Evolutionary conservation across 1,284 basidiomycete genomes (phyloP).

Genomic region (Sanghuangporus baumii): DNA sequence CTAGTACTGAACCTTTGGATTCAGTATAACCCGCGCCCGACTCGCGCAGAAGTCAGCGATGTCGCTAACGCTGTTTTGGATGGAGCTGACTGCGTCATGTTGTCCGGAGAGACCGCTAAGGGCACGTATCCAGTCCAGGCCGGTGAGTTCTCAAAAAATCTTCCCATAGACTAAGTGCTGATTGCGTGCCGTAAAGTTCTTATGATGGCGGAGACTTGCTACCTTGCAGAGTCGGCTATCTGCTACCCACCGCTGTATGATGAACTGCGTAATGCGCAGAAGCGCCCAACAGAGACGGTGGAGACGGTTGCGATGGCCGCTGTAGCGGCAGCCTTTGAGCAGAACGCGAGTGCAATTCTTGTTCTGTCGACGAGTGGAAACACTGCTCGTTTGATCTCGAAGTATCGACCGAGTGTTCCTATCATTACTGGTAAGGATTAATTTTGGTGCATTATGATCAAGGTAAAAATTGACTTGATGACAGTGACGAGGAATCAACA

Average conservation of each 20-base stretch:
- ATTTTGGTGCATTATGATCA: not conserved
- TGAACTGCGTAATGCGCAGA: conserved; percentile 74
- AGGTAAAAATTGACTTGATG: not conserved
- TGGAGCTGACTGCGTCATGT: conserved; percentile 97
- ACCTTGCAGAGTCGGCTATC: conserved; percentile 90
- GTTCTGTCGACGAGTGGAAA: conserved; percentile 96
- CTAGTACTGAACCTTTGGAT: conserved; percentile 6
- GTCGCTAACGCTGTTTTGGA: conserved; percentile 97
- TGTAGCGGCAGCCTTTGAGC: conserved; percentile 91
- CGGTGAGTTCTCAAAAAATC: conserved; percentile 42
- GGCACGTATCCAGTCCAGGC: conserved; percentile 92
- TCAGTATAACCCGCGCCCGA: conserved; percentile 93
- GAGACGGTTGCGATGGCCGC: conserved; percentile 94
- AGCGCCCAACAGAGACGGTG: conserved; percentile 84
- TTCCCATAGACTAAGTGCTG: not conserved
- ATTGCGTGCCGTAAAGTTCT: conserved; percentile 50
- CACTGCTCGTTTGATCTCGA: conserved; percentile 94
- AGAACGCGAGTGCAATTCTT: conserved; percentile 90
- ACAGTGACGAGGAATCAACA: conserved; percentile 93
- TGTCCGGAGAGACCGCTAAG: conserved; percentile 97
- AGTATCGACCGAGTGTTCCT: conserved; percentile 92
- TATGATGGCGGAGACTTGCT: conserved; percentile 98
- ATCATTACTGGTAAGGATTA: conserved; percentile 79
- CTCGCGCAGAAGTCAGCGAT: conserved; percentile 95
- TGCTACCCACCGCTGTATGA: conserved; percentile 92